These are phyloP conservation scores for Boletus subparvulus DNA, from an alignment of 768 basidiomycete species.

Conservation along the genomic window DNA sequence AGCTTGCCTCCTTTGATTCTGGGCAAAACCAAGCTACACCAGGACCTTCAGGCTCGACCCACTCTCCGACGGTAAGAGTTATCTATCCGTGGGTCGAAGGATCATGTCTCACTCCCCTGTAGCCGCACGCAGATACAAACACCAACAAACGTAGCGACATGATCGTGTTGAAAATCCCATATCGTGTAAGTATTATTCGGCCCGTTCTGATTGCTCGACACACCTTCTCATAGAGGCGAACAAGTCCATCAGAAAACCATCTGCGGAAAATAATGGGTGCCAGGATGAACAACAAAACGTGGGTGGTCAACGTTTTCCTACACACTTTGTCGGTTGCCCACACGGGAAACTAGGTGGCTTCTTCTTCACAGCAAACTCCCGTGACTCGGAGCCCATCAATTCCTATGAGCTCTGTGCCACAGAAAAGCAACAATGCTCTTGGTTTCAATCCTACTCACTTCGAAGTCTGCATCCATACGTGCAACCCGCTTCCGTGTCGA, in stretches of 20 bases:
- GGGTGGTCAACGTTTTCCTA: neutral
- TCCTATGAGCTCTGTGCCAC: constrained; percentile 3
- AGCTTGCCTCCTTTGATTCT: constrained; percentile 17
- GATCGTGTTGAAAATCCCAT: constrained; percentile 25
- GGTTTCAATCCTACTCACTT: constrained; percentile 10
- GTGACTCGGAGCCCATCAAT: neutral
- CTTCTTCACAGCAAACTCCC: neutral
- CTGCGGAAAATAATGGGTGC: neutral
- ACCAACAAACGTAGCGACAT: constrained; percentile 18
- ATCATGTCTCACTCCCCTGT: constrained; percentile 4
- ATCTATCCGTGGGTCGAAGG: neutral
- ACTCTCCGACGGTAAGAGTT: constrained; percentile 12
- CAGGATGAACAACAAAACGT: constrained; percentile 13
- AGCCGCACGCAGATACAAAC: constrained; percentile 10
- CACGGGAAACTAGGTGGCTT: neutral
- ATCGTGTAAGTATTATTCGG: constrained; percentile 12
- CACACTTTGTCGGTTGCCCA: neutral
- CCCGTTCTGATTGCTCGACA: neutral
- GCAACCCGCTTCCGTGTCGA: constrained; percentile 22
- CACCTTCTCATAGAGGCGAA: constrained; percentile 1
- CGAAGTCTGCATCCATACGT: constrained; percentile 30
- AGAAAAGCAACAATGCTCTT: neutral
- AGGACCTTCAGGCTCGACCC: neutral
- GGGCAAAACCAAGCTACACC: neutral
- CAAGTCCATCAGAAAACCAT: constrained; percentile 11